Base-by-base conservation (phyloP, 139 green algal genomes). In the Micromonas commoda region DNA sequence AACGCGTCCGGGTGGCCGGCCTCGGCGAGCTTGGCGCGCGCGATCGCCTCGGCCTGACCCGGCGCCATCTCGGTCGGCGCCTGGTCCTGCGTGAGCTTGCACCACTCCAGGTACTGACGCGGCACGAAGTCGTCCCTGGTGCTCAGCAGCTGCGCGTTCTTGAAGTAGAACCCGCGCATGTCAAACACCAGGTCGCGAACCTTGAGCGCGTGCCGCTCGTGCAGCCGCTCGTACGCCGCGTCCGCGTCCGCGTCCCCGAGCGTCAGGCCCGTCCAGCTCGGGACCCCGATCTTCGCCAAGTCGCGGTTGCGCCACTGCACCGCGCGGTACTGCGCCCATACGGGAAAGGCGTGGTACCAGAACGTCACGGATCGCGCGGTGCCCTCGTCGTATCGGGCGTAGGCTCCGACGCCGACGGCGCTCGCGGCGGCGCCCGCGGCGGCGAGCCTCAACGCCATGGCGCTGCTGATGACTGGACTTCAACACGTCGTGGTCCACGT, bases 121-220 rank as follows among this genome's bases (percentile, higher is more conserved):
- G 67, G 63, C 61, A 75, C 37, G 33, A 75, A 75, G 68, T 75
- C 68, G 53, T 75, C 68, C 20, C 68, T 23, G 3, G 68, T 75
- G 26, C 3, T 37, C 38, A 75, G 29, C 31, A 83, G 45, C 60
- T 83, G 80, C 53, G 45, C 80, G 53, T 76, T 51, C 52, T 85
- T 85, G 39, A 82, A 23, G 68, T 85, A 85, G 28, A 85, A 80
- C 5, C 80, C 80, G 2, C 73, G 35, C 61, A 82, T 57, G 9
- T 71, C 39, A 29, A 54, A 69, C 26, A 77, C 45, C 29, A 72
- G 32, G 60, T 80, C 73, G 29, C 35, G 29, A 16, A 84, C 53
- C 33, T 68, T 37, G 13, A 29, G 16, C 4, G 34, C 61, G 73
- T 73, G 52, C 60, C 16, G 9, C 4, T 64, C 34, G 32, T 79